Conservation (phyloP, 2,329 filamentous ascomycete genomes). For the Beauveria brongniartii region DNA sequence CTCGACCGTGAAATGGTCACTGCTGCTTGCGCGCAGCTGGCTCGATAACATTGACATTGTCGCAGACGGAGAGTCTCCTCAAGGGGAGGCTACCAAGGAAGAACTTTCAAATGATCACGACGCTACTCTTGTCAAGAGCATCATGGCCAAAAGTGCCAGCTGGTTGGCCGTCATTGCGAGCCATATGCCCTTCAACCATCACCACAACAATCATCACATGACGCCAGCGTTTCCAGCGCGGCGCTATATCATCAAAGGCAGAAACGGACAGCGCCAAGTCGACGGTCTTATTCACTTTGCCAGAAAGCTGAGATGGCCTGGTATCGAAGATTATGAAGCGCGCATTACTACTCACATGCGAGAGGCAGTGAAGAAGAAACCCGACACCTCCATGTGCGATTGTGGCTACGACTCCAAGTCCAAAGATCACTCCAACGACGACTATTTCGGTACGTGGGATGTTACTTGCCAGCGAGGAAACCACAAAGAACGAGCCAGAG, state of each 20-base stretch:
- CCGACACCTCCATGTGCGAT: conserved; percentile 11
- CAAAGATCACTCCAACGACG: conserved; percentile 19
- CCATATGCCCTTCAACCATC: conserved; percentile 39
- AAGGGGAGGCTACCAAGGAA: background rate
- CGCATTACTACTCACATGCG: conserved; percentile 41
- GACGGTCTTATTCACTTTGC: conserved; percentile 57
- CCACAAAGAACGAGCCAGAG: conserved; percentile 25
- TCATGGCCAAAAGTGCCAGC: conserved; percentile 24
- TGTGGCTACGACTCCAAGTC: background rate
- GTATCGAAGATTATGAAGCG: conserved; percentile 43
- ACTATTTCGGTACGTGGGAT: conserved; percentile 39
- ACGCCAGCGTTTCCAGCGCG: conserved; percentile 22
- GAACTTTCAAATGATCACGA: background rate
- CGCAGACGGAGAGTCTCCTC: conserved; percentile 27
- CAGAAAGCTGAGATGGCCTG: conserved; percentile 53
- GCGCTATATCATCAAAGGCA: conserved; percentile 45
- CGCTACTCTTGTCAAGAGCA: conserved; percentile 13
- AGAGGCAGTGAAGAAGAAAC: conserved; percentile 30
- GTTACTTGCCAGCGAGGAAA: conserved; percentile 23
- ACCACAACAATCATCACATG: conserved; percentile 27
- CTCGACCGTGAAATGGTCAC: conserved; percentile 56
- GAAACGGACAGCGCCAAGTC: conserved; percentile 50
- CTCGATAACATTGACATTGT: conserved; percentile 58
- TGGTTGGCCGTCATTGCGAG: conserved; percentile 54
- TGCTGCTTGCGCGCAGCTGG: conserved; percentile 57